Base-by-base conservation (phyloP, 2,329 filamentous ascomycete species). In the Fusarium sp. region DNA sequence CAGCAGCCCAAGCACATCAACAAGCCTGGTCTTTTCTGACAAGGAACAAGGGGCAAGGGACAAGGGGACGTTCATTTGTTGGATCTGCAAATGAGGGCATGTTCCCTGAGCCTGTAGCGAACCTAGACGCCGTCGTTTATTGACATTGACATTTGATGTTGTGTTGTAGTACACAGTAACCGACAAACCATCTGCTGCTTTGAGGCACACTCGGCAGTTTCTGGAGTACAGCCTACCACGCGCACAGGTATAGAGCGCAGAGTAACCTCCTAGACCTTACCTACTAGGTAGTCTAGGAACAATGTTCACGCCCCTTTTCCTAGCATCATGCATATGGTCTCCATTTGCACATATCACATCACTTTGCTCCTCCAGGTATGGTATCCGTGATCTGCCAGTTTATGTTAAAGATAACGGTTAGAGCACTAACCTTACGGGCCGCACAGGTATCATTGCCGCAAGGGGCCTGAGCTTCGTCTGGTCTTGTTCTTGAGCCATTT, bases 1-100 rank as follows among this genome's bases (percentile, higher is more conserved):
- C 68, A 64, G 62, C 69, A 75, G 62, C 70, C 61, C 70, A 72
- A 54, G 73, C 70, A 75, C 68, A 70, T 69, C 68, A 71, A 69
- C 60, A 63, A 50, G 68, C 74, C 62, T 60, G 61, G 56, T 61
- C 44, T 58, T 24, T 68, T 62, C 51, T 76, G 69, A 70, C 75
- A 64, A 51, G 61, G 64, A 47, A 70, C 75, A 64, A 48, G 61
- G 66, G 56, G 47, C 36, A 70, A 56, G 69, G 58, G 50, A 54
- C 70, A 65, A 50, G 47, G 36, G 30, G 26, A 30, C 26, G 50
- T 42, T 60, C 17, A 24, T 47, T 28, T 24, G 39, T 74, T 74
- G 30, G 65, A 77, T 77, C 74, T 76, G 63, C 72, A 62, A 64
- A 60, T 66, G 60, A 22, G 22, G 22, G n/a, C 32, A 34, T 61